Evolutionary conservation across 176 grass and related monocot species (phyloP), one percentile per base, ranked within the genome.

Genomic region (Lolium perenne): DNA sequence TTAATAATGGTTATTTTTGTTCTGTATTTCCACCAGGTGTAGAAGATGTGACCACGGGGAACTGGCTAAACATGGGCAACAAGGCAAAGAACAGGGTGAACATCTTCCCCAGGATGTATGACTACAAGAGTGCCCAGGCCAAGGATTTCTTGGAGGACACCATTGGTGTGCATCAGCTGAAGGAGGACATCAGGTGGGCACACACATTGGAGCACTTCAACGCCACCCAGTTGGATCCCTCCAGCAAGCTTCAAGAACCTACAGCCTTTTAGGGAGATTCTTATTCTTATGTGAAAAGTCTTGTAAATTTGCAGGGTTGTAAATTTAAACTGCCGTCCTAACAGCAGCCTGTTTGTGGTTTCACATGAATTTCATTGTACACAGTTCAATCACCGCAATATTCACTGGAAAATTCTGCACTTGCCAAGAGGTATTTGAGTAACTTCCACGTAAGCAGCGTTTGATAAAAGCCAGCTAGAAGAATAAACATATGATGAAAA

Each of bases 151-250:
- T 92, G 46, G 74, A 63, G 13, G 87, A 83, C 76, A 98, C 93
- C 62, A 82, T 95, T 2, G 91, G 86, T 14, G 91, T 98, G 84
- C 96, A 98, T 82, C 85, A 94, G 84, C 9, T 94, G 43, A 98
- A 95, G 86, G 48, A 81, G n/a, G 87, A 80, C 61, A 7, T 86
- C 6, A 77, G 62, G 47, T 98, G 90, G 88, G 89, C 88, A 17
- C 85, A 51, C 76, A 91, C 91, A 7, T 40, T 98, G 71, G 80
- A 89, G 46, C 83, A 94, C 71, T 98, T 98, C 88, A 91, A 94
- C 35, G 57, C 82, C 51, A 95, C 89, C 6, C 5, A 25, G 13
- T 8, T 85, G 13, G 85, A 86, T 38, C 84, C 75, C 53, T 93
- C 89, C 71, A 89, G 71, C 76, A 88, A 82, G 15, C 59, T 50